Conservation (phyloP, 2,329 filamentous ascomycete genomes). For the Penicillium occitanis region DNA sequence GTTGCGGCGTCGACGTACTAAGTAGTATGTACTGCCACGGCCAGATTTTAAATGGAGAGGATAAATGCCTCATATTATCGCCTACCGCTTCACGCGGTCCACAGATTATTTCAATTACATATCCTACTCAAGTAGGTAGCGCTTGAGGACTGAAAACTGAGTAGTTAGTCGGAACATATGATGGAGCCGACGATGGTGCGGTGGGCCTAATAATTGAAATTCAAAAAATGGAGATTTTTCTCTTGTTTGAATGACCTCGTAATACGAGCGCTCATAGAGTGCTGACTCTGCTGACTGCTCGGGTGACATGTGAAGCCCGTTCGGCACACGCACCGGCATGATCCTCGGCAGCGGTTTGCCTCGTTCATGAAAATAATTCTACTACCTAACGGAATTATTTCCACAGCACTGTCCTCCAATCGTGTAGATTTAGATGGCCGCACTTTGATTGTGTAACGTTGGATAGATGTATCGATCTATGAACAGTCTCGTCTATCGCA, state of each 20-base stretch:
- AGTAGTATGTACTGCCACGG: background rate
- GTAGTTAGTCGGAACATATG: background rate
- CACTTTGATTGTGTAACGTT: background rate
- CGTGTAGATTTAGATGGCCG: too few relatives aligned
- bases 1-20: background rate
- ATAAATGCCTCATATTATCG: slow-evolving; percentile 19
- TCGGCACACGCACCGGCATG: background rate
- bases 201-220: background rate
- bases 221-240: background rate
- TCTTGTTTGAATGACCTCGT: background rate
- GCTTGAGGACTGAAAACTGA: background rate
- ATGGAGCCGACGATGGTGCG: background rate
- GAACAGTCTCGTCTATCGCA: slow-evolving; percentile 16
- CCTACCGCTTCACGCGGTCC: background rate
- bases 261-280: background rate
- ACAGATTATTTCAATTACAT: background rate
- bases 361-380: too few relatives aligned
- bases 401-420: background rate
- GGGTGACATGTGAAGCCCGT: background rate
- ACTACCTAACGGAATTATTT: background rate
- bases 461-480: slow-evolving; percentile 11
- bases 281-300: background rate
- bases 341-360: background rate
- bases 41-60: slow-evolving; percentile 13
- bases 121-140: background rate